Base-by-base conservation (phyloP, 768 basidiomycete genomes). In the Lactarius vividus region DNA sequence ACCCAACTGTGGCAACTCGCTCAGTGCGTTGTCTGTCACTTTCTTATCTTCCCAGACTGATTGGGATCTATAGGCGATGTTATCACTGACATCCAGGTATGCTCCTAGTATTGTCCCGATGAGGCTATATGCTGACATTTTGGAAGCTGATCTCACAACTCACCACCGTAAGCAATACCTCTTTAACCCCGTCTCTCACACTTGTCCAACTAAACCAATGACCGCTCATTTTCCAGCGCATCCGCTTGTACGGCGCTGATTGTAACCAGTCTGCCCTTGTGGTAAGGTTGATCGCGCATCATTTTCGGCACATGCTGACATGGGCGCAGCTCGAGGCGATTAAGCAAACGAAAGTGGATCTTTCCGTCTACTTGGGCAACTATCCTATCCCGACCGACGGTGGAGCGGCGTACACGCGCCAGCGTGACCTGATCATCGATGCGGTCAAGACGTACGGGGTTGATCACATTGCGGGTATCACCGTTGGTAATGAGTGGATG, bases 401-500 rank as follows among this genome's bases (percentile, higher is more conserved):
- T 44, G 79, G 82, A 28, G 79, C 83, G 0, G 88, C 92, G 3
- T 97, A 95, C 74, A 59, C 75, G 0, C 84, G 89, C 44, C 96
- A 99, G 75, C 84, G 83, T 26, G 82, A 83, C 66, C 75, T 77
- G n/a, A 84, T 95, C 63, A 77, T 86, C 68, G 74, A 79, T 3
- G 94, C 89, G 10, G 77, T 98, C 61, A 74, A 88, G 73, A 87
- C 84, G 1, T 98, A 88, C 73, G 96, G 96, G 37, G 83, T 84
- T 2, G 83, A 83, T 65, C 75, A 94, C 71, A 84, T 98, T 60
- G 79, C 78, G 0, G 96, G 96, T 10, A 72, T 98, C 44, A 95
- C 89, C 15, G 95, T 97, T 39, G 95, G 96, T 39, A 96, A 97
- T 73, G 94, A 96, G 77, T 93, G 85, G 74, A 91, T 94, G 73